phyloP scores from a whole-genome alignment of 1,284 basidiomycete genomes.

The Coniferiporia weirii region DNA sequence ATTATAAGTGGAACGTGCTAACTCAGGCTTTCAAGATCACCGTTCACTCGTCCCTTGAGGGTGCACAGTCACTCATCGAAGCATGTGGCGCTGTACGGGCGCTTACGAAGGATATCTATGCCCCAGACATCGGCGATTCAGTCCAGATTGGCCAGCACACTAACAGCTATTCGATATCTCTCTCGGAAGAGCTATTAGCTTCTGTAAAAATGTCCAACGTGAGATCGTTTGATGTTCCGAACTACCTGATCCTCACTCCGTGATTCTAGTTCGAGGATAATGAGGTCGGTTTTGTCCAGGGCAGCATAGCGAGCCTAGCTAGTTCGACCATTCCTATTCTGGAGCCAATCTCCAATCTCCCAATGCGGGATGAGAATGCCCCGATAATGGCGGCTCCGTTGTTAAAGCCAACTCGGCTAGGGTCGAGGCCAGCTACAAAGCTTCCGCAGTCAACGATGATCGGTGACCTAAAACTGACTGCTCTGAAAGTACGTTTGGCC shows the following conservation, averaged over 20 bases:
- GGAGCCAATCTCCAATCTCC: constrained; percentile 40
- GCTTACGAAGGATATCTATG: constrained; percentile 88
- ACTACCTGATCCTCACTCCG: background rate
- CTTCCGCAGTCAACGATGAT: constrained; percentile 90
- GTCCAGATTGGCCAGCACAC: constrained; percentile 94
- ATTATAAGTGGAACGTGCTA: constrained; percentile 6
- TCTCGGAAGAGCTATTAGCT: constrained; percentile 83
- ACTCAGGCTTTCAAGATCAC: constrained; percentile 59
- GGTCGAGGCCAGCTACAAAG: constrained; percentile 52
- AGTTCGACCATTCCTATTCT: constrained; percentile 73
- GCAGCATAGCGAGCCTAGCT: constrained; percentile 75
- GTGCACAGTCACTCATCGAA: constrained; percentile 69
- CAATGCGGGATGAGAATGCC: constrained; percentile 25
- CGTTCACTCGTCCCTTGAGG: constrained; percentile 67
- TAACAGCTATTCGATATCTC: constrained; percentile 88
- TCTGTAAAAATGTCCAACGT: constrained; percentile 87
- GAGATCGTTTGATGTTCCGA: constrained; percentile 26
- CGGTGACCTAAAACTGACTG: constrained; percentile 87
- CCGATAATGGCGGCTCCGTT: constrained; percentile 16
- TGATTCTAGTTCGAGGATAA: constrained; percentile 86
- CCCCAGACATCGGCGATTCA: constrained; percentile 68
- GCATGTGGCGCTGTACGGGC: constrained; percentile 78
- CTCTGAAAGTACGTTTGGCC: constrained; percentile 74
- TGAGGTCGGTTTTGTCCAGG: constrained; percentile 88
- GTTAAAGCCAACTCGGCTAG: constrained; percentile 41